A percentile compares a stretch with the other conserved stretches of the same genome.
Conservation (phyloP, 75 land plant genomes). For the Sequoiadendron giganteum region DNA sequence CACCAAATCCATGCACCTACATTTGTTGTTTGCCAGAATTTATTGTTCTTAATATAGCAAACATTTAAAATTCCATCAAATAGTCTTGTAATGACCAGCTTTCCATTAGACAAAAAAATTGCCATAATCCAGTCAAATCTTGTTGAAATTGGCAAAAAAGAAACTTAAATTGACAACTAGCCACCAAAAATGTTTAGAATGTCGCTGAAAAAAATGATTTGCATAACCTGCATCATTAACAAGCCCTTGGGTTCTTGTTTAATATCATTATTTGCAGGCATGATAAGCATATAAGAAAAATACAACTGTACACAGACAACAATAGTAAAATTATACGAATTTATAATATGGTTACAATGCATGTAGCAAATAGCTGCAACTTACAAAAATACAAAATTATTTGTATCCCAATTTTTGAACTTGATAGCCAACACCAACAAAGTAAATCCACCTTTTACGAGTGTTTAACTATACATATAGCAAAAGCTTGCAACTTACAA, state of each 20-base stretch:
- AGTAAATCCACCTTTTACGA: too few relatives aligned
- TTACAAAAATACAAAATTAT: slow-evolving; percentile 31
- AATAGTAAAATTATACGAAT: not conserved
- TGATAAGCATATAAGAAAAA: not conserved
- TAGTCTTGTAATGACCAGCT: not conserved
- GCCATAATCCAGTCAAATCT: not conserved
- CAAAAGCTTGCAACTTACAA: slow-evolving; percentile 37
- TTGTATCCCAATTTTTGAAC: slow-evolving; percentile 20
- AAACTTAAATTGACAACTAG: not conserved
- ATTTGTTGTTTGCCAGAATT: not conserved
- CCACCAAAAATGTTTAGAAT: not conserved
- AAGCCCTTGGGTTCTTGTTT: not conserved
- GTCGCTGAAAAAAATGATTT: not conserved
- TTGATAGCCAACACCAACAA: slow-evolving; percentile 18
- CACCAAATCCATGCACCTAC: not conserved
- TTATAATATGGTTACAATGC: not conserved
- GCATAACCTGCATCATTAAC: not conserved
- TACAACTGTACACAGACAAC: not conserved
- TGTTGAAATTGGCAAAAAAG: not conserved
- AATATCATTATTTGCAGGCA: not conserved
- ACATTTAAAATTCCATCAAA: not conserved
- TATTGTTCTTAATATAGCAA: not conserved
- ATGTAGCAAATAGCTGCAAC: not conserved
- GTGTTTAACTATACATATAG: not conserved
- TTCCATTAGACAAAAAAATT: not conserved